These are phyloP conservation scores for Hymenoscyphus linearis DNA, from an alignment of 2,329 filamentous ascomycete species.

Conservation along the genomic window DNA sequence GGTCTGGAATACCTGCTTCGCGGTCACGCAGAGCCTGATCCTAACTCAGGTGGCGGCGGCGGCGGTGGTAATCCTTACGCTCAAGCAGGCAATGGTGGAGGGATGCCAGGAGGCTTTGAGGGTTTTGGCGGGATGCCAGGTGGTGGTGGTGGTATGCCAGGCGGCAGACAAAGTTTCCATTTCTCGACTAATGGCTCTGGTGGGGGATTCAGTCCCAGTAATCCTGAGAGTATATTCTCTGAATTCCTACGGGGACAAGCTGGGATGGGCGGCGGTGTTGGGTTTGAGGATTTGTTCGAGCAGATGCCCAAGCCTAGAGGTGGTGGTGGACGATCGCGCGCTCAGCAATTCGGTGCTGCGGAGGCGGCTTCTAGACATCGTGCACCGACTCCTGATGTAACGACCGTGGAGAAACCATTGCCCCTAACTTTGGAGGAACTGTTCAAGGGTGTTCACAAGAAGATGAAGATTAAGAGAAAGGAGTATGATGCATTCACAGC, in stretches of 20 bases:
- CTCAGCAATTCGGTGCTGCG: constrained; percentile 35
- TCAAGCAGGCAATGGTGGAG: constrained; percentile 43
- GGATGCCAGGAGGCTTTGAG: constrained; percentile 47
- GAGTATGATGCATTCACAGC: constrained; percentile 75
- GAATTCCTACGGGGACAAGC: constrained; percentile 66
- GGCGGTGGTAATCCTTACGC: constrained; percentile 55
- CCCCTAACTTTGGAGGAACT: constrained; percentile 82
- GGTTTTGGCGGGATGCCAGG: constrained; percentile 46
- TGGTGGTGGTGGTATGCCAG: constrained; percentile 47
- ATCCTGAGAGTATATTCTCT: constrained; percentile 77
- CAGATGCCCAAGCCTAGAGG: constrained; percentile 36
- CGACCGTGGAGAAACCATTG: constrained; percentile 81
- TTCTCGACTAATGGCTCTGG: constrained; percentile 41
- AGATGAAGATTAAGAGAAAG: constrained; percentile 98
- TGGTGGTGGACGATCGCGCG: constrained; percentile 38
- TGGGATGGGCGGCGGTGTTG: constrained; percentile 37
- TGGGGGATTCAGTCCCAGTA: constrained; percentile 74
- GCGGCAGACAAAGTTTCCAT: constrained; percentile 45
- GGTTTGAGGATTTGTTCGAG: constrained; percentile 49
- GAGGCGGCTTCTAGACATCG: constrained; percentile 36
- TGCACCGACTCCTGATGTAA: constrained; percentile 71
- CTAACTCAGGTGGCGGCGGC: constrained; percentile 46
- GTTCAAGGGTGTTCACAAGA: constrained; percentile 83
- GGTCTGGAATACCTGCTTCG: constrained; percentile 88
- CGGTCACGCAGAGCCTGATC: constrained; percentile 61